Base-by-base conservation (phyloP, 257 asterid species). In the Primulina huaijiensis region DNA sequence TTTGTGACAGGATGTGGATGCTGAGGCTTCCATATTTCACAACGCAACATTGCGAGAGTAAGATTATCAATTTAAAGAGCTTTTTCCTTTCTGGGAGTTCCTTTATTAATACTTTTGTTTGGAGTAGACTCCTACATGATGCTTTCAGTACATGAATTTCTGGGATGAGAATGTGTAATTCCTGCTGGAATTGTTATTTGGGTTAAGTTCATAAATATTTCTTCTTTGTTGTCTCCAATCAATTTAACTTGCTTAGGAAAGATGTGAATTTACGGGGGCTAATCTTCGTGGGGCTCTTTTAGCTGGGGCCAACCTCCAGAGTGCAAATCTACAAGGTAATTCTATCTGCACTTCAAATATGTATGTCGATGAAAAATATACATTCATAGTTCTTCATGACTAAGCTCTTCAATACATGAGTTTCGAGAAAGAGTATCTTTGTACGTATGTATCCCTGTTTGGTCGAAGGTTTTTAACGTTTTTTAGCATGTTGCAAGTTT, bases 211-310 rank as follows among this genome's bases (percentile, higher is more conserved):
- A 35, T 72, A 33, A 29, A 11, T 53, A 8, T 43, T 72, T 23
- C 77, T 64, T 69, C 63, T 50, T 73, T 70, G 31, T 78, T 58
- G 46, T 74, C 76, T 76, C 74, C 57, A 50, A 73, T 78, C 72
- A 70, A 69, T 76, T 73, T 74, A 55, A 81, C 21, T 80, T 72
- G 81, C 82, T 88, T 80, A 73, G 82, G 82, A 81, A 84, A 91
- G 97, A 84, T 92, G 98, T 71, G 98, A 92, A 67, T 92, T 92
- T 73, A 90, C 93, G 35, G 97, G 96, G 68, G 98, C 98, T 74
- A 90, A 92, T 87, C 98, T 92, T 64, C 96, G 95, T 56, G 90
- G 93, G 64, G 95, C 98, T 65, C 79, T 92, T 65, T 83, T 92
- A 84, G 95, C 97, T 64, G 98, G 98, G 61, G 92, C 98, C 76